These are phyloP conservation scores for Pseudotulostoma volvatum DNA, from an alignment of 495 filamentous ascomycete genomes.

Conservation along the genomic window DNA sequence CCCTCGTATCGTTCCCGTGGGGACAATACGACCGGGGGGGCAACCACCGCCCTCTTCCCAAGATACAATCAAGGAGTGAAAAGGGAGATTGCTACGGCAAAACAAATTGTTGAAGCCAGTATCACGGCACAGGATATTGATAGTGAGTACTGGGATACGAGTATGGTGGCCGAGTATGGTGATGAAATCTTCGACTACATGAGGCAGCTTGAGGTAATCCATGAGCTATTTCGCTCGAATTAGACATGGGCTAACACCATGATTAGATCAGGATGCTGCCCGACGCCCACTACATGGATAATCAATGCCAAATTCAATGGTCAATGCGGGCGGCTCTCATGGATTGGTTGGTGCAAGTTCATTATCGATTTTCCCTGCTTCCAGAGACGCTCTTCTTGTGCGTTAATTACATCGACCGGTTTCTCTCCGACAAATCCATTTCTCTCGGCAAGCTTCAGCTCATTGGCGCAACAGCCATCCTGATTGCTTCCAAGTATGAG, in stretches of 20 bases:
- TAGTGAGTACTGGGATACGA: conserved; percentile 85
- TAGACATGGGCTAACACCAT: conserved; percentile 25
- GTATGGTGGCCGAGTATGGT: conserved; percentile 93
- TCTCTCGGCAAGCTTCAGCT: conserved; percentile 90
- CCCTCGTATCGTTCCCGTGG: conserved; percentile 56
- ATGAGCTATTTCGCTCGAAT: neutral
- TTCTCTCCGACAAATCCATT: conserved; percentile 85
- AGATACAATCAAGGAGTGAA: conserved; percentile 42
- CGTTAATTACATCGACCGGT: conserved; percentile 93
- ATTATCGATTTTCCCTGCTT: conserved; percentile 73
- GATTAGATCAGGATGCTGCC: conserved; percentile 70
- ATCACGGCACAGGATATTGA: conserved; percentile 49
- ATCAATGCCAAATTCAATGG: conserved; percentile 95
- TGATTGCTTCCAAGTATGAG: conserved; percentile 94
- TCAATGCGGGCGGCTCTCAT: conserved; percentile 95
- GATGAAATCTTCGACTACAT: conserved; percentile 93
- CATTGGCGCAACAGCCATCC: conserved; percentile 89
- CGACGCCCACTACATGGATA: conserved; percentile 87
- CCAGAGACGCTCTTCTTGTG: conserved; percentile 90
- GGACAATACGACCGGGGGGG: conserved; percentile 64
- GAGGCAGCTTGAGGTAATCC: conserved; percentile 65
- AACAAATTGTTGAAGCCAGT: conserved; percentile 44
- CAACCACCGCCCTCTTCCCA: conserved; percentile 58
- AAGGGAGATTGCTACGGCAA: conserved; percentile 54
- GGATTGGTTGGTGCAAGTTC: conserved; percentile 96